Evolutionary conservation across 768 basidiomycete species (phyloP).

Genomic region (Megacollybia marginata): DNA sequence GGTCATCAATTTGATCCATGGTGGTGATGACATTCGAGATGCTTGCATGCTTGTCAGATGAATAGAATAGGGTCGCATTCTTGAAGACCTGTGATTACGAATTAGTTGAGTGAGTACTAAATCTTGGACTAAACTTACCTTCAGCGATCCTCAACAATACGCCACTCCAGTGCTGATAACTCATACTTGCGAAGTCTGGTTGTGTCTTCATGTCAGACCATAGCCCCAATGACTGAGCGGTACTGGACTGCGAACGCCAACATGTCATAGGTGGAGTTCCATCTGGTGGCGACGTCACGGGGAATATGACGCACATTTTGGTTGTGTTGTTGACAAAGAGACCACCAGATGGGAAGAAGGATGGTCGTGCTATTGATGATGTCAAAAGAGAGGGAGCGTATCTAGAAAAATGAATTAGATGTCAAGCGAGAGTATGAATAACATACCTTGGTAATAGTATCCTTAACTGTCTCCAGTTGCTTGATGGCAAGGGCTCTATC

Average conservation of each 20-base stretch:
- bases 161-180: conserved; percentile 15
- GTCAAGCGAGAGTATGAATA: no score
- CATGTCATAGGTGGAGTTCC: conserved; percentile 23
- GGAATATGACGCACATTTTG: conserved; percentile 7
- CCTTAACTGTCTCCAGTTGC: not conserved
- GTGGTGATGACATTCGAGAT: not conserved
- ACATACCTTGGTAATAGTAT: not conserved
- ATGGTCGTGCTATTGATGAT: conserved; percentile 15
- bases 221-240: conserved; percentile 9
- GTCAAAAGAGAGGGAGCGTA: conserved; percentile 12
- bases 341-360: conserved; percentile 14
- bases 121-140: conserved; percentile 6
- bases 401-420: no score
- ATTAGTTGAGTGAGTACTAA: not conserved
- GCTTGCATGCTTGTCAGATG: not conserved
- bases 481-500: not conserved
- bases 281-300: conserved; percentile 16
- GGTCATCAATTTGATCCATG: not conserved
- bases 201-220: conserved; percentile 8
- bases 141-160: conserved; percentile 10
- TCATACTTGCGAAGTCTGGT: conserved; percentile 7
- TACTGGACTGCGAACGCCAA: conserved; percentile 15
- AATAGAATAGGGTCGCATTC: conserved; percentile 10
- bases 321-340: not conserved
- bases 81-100: conserved; percentile 10